A percentile compares a stretch with the other conserved stretches of the same genome.
phyloP scores from a whole-genome alignment of 495 filamentous ascomycete species.

The Neurospora sp. region DNA sequence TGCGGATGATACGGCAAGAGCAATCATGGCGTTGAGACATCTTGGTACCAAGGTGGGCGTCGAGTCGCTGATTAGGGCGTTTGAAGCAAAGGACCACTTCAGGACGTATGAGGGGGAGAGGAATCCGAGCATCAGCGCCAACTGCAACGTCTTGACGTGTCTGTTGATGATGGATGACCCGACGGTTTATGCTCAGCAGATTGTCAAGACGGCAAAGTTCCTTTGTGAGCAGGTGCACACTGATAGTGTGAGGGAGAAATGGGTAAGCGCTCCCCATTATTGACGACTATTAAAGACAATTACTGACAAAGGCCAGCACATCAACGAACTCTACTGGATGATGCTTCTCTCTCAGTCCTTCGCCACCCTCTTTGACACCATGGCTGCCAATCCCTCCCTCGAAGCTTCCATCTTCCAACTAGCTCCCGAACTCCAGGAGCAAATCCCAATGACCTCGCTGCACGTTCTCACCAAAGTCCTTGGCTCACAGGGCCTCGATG shows the following conservation, averaged over 20 bases:
- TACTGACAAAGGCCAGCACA: background rate
- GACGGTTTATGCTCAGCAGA: background rate
- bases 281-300: background rate
- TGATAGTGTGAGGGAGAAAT: background rate
- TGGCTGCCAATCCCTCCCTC: background rate
- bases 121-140: background rate
- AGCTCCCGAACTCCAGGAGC: background rate
- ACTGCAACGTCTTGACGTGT: background rate
- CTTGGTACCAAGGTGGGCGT: background rate
- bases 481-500: background rate
- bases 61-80: background rate
- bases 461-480: background rate
- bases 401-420: background rate
- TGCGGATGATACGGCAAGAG: background rate
- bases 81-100: background rate
- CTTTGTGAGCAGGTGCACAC: background rate
- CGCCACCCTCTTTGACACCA: background rate
- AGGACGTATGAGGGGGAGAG: background rate
- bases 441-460: background rate
- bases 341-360: background rate
- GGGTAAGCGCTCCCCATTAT: background rate
- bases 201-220: background rate
- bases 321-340: background rate
- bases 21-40: background rate
- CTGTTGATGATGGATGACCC: background rate